Evolutionary conservation across 495 filamentous ascomycete species (phyloP), one percentile per base, ranked within the genome.

Genomic region (Tetracladium marchalianum): DNA sequence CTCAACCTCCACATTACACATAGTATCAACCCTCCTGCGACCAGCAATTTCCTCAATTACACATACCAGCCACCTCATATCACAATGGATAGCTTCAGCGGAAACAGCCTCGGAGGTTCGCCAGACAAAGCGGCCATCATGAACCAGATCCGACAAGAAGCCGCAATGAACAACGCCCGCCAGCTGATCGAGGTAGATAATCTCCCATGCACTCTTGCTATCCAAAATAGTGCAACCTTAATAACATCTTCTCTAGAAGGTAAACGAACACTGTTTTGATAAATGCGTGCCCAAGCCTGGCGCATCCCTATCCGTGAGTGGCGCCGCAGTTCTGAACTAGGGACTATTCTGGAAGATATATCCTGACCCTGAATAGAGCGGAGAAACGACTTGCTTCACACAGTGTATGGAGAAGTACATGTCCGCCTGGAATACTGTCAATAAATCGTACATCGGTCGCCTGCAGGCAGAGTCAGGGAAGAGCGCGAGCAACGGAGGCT

Each of bases 331-430:
- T n/a, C 22, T 27, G 22, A 27, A 27, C 22, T 7, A 3, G 22
- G 22, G 3, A 3, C 3, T 27, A 27, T 27, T 27, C 22, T 27
- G 22, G 3, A 27, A 27, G 22, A 27, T 27, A 7, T 3, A 27
- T 3, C 7, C 22, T 27, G 22, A 27, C 22, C 22, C 22, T 7
- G 7, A 27, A 27, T 27, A 27, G 43, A 73, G 70, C 56, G 79
- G 89, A 67, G 77, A 82, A 53, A 62, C 72, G 64, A 70, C 75
- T 37, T 98, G 92, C 74, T 74, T 90, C 48, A 83, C 82, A 6
- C 67, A 72, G 50, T 98, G 92, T 71, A 92, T 95, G 84, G 87
- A 96, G 62, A 98, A 98, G 69, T 98, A 98, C 71, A 94, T 96
- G 75, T 66, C 72, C 18, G 76, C 85, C 31, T 98, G 93, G 93